Base-by-base conservation (phyloP, 129 eudicot species). In the Kitagawia praeruptora region DNA sequence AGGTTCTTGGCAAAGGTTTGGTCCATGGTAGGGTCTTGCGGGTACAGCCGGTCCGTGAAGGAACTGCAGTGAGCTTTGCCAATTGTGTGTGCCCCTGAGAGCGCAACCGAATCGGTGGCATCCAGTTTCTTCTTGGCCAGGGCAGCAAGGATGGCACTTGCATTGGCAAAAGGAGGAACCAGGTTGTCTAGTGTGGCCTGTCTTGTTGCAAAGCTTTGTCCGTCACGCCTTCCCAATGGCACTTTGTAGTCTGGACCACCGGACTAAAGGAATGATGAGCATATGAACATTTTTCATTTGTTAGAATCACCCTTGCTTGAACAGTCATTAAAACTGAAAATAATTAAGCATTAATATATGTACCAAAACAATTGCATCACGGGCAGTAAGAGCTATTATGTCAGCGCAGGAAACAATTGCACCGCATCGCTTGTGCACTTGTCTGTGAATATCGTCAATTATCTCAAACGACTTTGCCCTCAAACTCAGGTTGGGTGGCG, bases 11-110 rank as follows among this genome's bases (percentile, higher is more conserved):
- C 96, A 9, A 88, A 85, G n/a, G 90, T 84, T 79, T 86, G 79
- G 83, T 88, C 89, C 82, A 88, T 47, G 38, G 89, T 83, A 4
- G 92, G 8, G 80, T 90, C 96, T 80, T 88, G 92, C 2, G 96
- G 96, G 81, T 88, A 88, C 14, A 90, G 92, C 4, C 92, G 80
- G 8, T 6, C 25, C 8, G 83, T 75, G 87, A 90, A 88, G 3
- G 96, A 86, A 6, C 83, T 18, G 85, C 96, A 90, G 63, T 90
- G 90, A 77, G 84, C 80, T 67, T 83, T 74, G 2, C 95, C 90
- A 71, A 90, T 88, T 41, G 95, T 90, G 92, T 90, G 95, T 61
- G 87, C 92, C 18, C 96, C 96, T 6, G 96, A 90, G 28, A 90
- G 87, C 10, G 96, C 96, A 15, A 90, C 96, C 0, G 58, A 83